Conservation (phyloP, 1,284 basidiomycete species). For the Ustilago bromivora region DNA sequence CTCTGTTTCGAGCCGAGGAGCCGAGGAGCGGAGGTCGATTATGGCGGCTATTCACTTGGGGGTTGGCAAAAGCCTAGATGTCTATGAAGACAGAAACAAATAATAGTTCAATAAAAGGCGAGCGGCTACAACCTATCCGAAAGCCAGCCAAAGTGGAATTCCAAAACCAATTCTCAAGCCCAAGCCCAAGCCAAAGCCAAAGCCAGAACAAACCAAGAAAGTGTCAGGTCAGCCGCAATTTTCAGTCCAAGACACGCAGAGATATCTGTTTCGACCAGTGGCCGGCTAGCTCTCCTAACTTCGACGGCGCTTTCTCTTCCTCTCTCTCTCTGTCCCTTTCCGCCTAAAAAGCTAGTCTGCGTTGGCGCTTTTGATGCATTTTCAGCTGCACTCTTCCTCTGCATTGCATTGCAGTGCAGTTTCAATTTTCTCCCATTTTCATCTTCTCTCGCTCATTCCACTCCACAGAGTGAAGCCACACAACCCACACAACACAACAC, state of each 20-base stretch:
- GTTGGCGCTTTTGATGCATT: background rate
- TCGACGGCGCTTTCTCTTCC: no score
- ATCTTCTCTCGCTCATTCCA: background rate
- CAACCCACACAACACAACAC: slow-evolving; percentile 6
- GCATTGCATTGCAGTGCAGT: background rate
- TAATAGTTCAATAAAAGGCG: background rate
- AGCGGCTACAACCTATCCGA: slow-evolving; percentile 1
- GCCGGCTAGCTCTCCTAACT: background rate
- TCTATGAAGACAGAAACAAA: background rate
- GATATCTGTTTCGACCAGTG: background rate
- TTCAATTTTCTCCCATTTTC: background rate
- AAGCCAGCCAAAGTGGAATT: background rate
- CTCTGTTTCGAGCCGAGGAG: background rate
- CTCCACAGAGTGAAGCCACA: slow-evolving; percentile 3
- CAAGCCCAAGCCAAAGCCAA: background rate
- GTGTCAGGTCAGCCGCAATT: slow-evolving; percentile 5
- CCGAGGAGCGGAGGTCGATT: slow-evolving; percentile 10
- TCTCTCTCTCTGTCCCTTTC: background rate
- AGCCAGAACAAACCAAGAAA: background rate
- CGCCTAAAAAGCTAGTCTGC: background rate
- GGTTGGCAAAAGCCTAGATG: slow-evolving; percentile 18
- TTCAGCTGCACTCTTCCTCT: background rate
- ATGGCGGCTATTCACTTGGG: slow-evolving; percentile 18
- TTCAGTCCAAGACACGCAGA: background rate
- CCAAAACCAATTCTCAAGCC: background rate